Evolutionary conservation across 1,284 basidiomycete genomes (phyloP).

Genomic region (Phellopilus nigrolimitatus): DNA sequence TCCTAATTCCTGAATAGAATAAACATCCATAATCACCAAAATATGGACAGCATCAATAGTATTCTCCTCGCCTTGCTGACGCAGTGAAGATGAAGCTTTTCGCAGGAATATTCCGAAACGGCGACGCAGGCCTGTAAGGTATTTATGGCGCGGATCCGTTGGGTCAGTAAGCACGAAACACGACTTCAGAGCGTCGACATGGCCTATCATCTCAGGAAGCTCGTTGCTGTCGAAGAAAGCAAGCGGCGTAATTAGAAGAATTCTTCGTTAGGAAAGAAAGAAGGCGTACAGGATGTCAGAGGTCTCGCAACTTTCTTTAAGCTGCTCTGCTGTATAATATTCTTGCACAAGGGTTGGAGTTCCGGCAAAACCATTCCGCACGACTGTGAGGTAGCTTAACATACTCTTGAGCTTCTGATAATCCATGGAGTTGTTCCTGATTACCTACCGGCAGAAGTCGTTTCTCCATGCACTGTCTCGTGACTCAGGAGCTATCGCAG

Average conservation of each 20-base stretch:
- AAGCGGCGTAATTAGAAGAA: conserved; percentile 1
- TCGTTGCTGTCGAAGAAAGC: conserved; percentile 45
- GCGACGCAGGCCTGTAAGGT: conserved; percentile 54
- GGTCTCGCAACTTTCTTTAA: conserved; percentile 36
- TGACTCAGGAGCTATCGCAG: conserved; percentile 28
- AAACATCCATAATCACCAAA: conserved; percentile 42
- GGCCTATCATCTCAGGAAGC: conserved; percentile 69
- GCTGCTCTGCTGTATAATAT: conserved; percentile 40
- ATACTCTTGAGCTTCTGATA: not conserved
- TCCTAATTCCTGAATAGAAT: not conserved
- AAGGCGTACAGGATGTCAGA: conserved; percentile 57
- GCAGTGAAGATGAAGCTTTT: conserved; percentile 61
- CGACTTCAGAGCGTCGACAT: conserved; percentile 51
- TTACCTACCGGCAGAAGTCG: conserved; percentile 77
- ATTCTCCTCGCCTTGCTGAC: conserved; percentile 76
- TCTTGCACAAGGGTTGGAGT: conserved; percentile 61
- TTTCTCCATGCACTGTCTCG: conserved; percentile 76
- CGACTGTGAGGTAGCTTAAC: conserved; percentile 53
- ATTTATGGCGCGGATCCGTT: conserved; percentile 62
- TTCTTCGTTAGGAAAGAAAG: not conserved
- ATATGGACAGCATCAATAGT: conserved; percentile 82
- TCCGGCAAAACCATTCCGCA: conserved; percentile 64
- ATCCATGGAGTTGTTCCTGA: not conserved
- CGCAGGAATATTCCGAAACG: conserved; percentile 72
- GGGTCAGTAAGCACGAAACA: conserved; percentile 71